A percentile compares a stretch with the other conserved stretches of the same genome.
These are phyloP conservation scores for Graphilbum sp. DNA, from an alignment of 2,329 filamentous ascomycete genomes.

Conservation along the genomic window DNA sequence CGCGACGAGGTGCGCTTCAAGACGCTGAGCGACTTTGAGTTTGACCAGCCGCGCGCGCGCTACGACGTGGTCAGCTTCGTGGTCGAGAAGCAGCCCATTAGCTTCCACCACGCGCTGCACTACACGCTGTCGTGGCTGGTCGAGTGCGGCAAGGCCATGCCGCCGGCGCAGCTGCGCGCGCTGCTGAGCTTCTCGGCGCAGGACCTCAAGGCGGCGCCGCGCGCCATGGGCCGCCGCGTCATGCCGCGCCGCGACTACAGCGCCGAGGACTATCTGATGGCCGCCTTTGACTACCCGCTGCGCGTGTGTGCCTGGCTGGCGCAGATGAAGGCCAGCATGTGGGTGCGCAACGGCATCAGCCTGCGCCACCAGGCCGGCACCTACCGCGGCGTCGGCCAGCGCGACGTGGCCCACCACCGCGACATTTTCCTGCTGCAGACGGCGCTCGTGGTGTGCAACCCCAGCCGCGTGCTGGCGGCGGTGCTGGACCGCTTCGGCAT, in stretches of 20 bases:
- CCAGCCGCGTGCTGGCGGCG: slow-evolving; percentile 68
- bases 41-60: slow-evolving; percentile 38
- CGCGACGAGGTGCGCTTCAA: slow-evolving; percentile 79
- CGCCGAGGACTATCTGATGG: slow-evolving; percentile 67
- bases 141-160: slow-evolving; percentile 68
- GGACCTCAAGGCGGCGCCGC: slow-evolving; percentile 50
- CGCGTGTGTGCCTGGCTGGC: slow-evolving; percentile 91
- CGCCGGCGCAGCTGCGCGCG: slow-evolving; percentile 45
- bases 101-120: slow-evolving; percentile 93
- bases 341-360: slow-evolving; percentile 95
- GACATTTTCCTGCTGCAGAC: slow-evolving; percentile 91
- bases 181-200: slow-evolving; percentile 57
- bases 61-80: slow-evolving; percentile 71
- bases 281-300: slow-evolving; percentile 82
- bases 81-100: slow-evolving; percentile 80
- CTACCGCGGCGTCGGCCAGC: slow-evolving; percentile 74
- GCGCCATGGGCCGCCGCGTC: slow-evolving; percentile 42
- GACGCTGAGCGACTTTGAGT: slow-evolving; percentile 59
- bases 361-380: slow-evolving; percentile 88
- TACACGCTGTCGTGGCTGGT: slow-evolving; percentile 94
- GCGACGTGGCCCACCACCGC: slow-evolving; percentile 85
- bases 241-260: slow-evolving; percentile 39
- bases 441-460: slow-evolving; percentile 72
- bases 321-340: slow-evolving; percentile 97
- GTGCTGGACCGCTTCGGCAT: slow-evolving; percentile 87